Conservation (phyloP, 2,329 filamentous ascomycete species). For the Epichloe scottii region DNA sequence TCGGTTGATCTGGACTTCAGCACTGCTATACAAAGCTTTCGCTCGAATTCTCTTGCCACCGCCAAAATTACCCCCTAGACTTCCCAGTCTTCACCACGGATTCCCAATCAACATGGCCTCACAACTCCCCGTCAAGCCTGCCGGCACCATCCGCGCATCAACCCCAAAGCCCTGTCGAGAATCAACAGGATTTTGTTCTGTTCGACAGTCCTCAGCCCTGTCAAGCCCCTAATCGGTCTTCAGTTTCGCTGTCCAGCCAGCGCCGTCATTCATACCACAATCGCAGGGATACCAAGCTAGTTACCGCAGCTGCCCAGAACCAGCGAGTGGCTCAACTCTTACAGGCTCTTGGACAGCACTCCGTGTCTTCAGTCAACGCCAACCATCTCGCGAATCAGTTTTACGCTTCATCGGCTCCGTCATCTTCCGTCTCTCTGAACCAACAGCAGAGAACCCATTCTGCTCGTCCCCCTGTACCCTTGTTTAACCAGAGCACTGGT, state of each 20-base stretch:
- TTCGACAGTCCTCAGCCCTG: slow-evolving; percentile 43
- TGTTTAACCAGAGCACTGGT: slow-evolving; percentile 51
- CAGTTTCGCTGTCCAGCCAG: slow-evolving; percentile 27
- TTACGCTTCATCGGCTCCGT: slow-evolving; percentile 55
- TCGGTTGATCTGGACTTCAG: slow-evolving; percentile 57
- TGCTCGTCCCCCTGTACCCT: slow-evolving; percentile 55
- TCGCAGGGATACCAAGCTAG: slow-evolving; percentile 28
- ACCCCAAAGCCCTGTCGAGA: slow-evolving; percentile 37
- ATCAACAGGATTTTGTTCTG: slow-evolving; percentile 66
- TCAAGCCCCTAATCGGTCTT: slow-evolving; percentile 24
- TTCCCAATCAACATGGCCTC: slow-evolving; percentile 70
- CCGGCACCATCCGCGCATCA: slow-evolving; percentile 49
- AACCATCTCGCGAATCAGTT: slow-evolving; percentile 48
- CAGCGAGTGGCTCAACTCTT: slow-evolving; percentile 47
- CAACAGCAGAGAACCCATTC: slow-evolving; percentile 31
- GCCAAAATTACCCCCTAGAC: slow-evolving; percentile 52
- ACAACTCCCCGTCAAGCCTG: slow-evolving; percentile 52
- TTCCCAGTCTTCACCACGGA: slow-evolving; percentile 72
- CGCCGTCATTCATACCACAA: slow-evolving; percentile 35
- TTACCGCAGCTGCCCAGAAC: slow-evolving; percentile 34
- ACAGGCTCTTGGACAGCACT: slow-evolving; percentile 42
- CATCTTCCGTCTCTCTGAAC: slow-evolving; percentile 45
- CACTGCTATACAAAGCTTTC: slow-evolving; percentile 43
- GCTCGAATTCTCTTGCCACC: slow-evolving; percentile 42
- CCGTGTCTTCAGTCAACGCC: slow-evolving; percentile 40